Evolutionary conservation across 192 early-diverging fungal genomes (phyloP).

Genomic region (Umbelopsis isabellina): DNA sequence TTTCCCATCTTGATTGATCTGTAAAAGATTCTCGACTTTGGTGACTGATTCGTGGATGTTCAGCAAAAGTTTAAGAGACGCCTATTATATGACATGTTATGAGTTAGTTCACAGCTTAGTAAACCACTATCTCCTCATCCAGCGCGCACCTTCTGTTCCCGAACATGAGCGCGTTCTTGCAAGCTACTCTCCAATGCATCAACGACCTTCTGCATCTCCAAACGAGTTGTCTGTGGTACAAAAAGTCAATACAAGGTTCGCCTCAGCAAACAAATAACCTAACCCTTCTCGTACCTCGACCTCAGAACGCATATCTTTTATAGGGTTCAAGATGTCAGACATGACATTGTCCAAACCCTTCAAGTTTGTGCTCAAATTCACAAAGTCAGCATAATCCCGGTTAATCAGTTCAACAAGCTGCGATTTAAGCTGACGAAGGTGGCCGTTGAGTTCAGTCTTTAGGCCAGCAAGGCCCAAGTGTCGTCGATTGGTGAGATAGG

Average conservation of each 20-base stretch:
- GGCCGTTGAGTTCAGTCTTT: slow-evolving; percentile 59
- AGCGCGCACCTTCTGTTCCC: slow-evolving; percentile 67
- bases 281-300: slow-evolving; percentile 50
- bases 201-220: slow-evolving; percentile 55
- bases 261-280: no score
- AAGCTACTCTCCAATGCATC: slow-evolving; percentile 62
- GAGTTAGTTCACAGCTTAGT: background rate
- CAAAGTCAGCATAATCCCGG: slow-evolving; percentile 80
- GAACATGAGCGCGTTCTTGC: slow-evolving; percentile 58
- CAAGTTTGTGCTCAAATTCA: slow-evolving; percentile 77
- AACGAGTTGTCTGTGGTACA: slow-evolving; percentile 49
- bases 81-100: slow-evolving; percentile 32
- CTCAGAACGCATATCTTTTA: slow-evolving; percentile 62
- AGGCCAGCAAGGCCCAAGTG: slow-evolving; percentile 70
- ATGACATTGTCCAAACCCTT: slow-evolving; percentile 74
- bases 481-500: slow-evolving; percentile 65
- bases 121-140: background rate
- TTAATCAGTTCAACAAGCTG: slow-evolving; percentile 83
- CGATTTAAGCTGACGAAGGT: slow-evolving; percentile 64
- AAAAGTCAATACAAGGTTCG: background rate
- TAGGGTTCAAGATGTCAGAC: slow-evolving; percentile 57
- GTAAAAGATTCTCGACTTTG: slow-evolving; percentile 75
- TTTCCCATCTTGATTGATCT: slow-evolving; percentile 49
- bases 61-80: slow-evolving; percentile 67
- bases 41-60: slow-evolving; percentile 76